Base-by-base conservation (phyloP, 345 rosid genomes). In the Garcia nutans region DNA sequence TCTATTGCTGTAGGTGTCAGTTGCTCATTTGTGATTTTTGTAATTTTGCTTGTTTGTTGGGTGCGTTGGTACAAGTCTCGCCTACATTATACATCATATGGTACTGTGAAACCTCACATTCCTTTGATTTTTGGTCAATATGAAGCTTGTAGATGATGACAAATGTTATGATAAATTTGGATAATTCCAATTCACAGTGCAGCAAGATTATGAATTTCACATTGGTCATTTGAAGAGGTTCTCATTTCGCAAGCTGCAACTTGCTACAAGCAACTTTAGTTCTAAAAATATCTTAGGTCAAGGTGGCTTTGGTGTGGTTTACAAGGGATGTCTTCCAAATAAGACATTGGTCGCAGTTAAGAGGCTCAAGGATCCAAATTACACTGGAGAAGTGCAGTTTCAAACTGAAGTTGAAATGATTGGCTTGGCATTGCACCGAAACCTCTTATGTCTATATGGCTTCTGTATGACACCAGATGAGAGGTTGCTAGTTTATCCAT, bases 401-500 rank as follows among this genome's bases (percentile, higher is more conserved):
- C 99, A 93, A 81, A 95, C 99, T 2, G 98, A 96, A 82, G 98
- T 96, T 3, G 97, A 96, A 80, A 91, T 93, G 98, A 96, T 96
- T 77, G 97, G 99, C 24, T 88, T 96, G 82, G 97, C 99, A 45
- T 85, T 93, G 83, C 98, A 96, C 66, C 87, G 96, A 44, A 96
- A 96, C 82, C 93, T 96, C 49, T 78, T 96, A 74, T 90, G 89
- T n/a, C 78, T 96, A 8, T 90, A 87, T 78, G 99, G 98, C 61
- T 93, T 96, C 81, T 96, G 99, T 68, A 81, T 93, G 99, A 93
- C 96, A 0, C 65, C 85, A 0, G 90, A 89, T 42, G 99, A 93
- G 82, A 88, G 97, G 74, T 65, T 96, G 90, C 96, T 96, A 1
- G 91, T 96, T 72, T 93, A 96, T 88, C 99, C 99, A 22, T 96